Percentiles rank a stretch among this genome's conserved stretches.
phyloP scores from a whole-genome alignment of 1,139 yeast species.

The Blastobotrys serpentis region DNA sequence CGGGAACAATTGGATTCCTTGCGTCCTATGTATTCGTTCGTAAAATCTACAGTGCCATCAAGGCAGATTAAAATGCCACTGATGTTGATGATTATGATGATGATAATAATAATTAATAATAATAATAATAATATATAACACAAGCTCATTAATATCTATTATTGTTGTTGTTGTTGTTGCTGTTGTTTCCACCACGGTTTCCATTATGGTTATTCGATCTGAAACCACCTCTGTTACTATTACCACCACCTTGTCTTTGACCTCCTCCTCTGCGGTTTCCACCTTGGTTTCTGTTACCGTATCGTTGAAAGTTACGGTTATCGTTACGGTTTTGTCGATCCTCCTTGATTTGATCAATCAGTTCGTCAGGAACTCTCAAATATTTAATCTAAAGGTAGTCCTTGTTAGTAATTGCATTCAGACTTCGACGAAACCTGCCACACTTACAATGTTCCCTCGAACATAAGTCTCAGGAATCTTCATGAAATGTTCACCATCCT shows the following conservation, averaged over 20 bases:
- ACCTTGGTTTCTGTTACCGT: slow-evolving; percentile 44
- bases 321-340: slow-evolving; percentile 70
- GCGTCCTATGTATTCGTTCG: slow-evolving; percentile 62
- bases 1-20: slow-evolving; percentile 73
- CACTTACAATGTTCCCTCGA: slow-evolving; percentile 65
- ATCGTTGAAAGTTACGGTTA: slow-evolving; percentile 44
- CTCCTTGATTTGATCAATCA: slow-evolving; percentile 62
- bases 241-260: slow-evolving; percentile 26
- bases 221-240: slow-evolving; percentile 18
- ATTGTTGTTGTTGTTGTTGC: slow-evolving; percentile 36
- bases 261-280: slow-evolving; percentile 27
- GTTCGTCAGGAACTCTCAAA: slow-evolving; percentile 60
- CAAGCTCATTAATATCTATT: slow-evolving; percentile 9
- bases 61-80: slow-evolving; percentile 45
- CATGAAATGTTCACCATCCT: slow-evolving; percentile 61
- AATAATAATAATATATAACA: slow-evolving; percentile 1
- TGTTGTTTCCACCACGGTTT: slow-evolving; percentile 34
- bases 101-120: not conserved
- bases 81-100: not conserved
- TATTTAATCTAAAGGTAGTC: slow-evolving; percentile 51
- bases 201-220: slow-evolving; percentile 16
- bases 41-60: slow-evolving; percentile 56
- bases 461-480: slow-evolving; percentile 78
- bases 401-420: not conserved
- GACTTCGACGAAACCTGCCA: not conserved